phyloP scores from a whole-genome alignment of 257 asterid genomes.

The Asclepias syriaca region DNA sequence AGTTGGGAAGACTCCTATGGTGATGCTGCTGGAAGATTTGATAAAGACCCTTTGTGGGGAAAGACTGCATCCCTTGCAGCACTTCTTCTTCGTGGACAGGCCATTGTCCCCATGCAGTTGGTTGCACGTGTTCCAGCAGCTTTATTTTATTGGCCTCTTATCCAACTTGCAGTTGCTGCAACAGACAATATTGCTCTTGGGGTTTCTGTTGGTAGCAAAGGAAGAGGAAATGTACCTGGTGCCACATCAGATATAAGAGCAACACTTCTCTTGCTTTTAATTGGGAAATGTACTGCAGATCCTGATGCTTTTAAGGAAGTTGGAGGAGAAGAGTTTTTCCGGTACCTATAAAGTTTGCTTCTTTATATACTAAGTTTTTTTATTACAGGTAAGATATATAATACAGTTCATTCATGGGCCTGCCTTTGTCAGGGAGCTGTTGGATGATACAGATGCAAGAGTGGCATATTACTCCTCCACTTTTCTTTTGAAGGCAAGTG shows the following conservation, averaged over 20 bases:
- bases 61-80: constrained; percentile 95
- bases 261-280: constrained; percentile 90
- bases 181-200: constrained; percentile 98
- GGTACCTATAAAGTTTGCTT: constrained; percentile 40
- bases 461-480: constrained; percentile 98
- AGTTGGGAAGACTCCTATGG: constrained; percentile 43
- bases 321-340: constrained; percentile 91
- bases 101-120: constrained; percentile 98
- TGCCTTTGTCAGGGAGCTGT: constrained; percentile 60
- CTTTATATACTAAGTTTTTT: constrained; percentile 16
- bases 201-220: constrained; percentile 99
- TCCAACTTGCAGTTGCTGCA: constrained; percentile 97
- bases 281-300: constrained; percentile 96
- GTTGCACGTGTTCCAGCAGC: constrained; percentile 98
- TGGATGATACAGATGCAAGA: constrained; percentile 97
- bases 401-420: constrained; percentile 4
- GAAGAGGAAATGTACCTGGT: constrained; percentile 98
- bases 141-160: constrained; percentile 93
- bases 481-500: constrained; percentile 90
- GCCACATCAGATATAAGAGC: constrained; percentile 98
- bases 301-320: constrained; percentile 81
- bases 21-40: constrained; percentile 44
- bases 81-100: constrained; percentile 84
- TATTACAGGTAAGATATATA: not conserved
- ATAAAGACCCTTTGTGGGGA: constrained; percentile 34